Evolutionary conservation across 2,329 filamentous ascomycete species (phyloP), one percentile per base, ranked within the genome.

Genomic region (Plectosphaerella sp.): DNA sequence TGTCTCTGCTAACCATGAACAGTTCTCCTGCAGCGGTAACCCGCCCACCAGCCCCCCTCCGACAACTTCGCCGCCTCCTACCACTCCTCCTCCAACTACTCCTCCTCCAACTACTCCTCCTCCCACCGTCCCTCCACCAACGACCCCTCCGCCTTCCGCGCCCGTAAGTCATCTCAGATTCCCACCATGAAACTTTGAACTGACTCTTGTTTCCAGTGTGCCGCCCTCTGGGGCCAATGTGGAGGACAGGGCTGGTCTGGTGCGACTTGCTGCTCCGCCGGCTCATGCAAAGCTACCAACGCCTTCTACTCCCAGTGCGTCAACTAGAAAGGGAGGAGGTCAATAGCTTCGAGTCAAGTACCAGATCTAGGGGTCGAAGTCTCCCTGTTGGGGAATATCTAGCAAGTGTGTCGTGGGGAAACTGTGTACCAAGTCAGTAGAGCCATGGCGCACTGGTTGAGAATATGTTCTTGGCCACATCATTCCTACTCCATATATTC

Each of bases 281-380:
- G 55, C 10, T 53, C 49, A 14, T 58, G 55, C 53, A 50, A 43
- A 18, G 53, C 39, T 8, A 35, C 25, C 39, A 58, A 58, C 53
- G 47, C 55, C 18, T 57, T 52, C 51, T 58, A 58, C 55, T 55
- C 53, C 12, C 57, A 58, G 49, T 58, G 57, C 43, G 20, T 53
- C 28, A 33, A 33, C 22, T 22, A 5, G 5, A 22, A 22, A 12
- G 28, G 2, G 8, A 33, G 28, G 8, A 12, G 28, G 8, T 22
- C 22, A 22, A 22, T 3, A 3, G 3, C 22, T 22, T 22, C 22
- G 5, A 22, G 22, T 22, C 22, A 22, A n/a, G n/a, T n/a, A 5
- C 22, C 22, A 22, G 22, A 22, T 22, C 22, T 3, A 22, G 22
- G 22, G 22, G n/a, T n/a, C 5, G 22, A 22, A 22, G 5, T 22